Evolutionary conservation across 2,329 filamentous ascomycete species (phyloP).

Genomic region (Byssothecium circinans): DNA sequence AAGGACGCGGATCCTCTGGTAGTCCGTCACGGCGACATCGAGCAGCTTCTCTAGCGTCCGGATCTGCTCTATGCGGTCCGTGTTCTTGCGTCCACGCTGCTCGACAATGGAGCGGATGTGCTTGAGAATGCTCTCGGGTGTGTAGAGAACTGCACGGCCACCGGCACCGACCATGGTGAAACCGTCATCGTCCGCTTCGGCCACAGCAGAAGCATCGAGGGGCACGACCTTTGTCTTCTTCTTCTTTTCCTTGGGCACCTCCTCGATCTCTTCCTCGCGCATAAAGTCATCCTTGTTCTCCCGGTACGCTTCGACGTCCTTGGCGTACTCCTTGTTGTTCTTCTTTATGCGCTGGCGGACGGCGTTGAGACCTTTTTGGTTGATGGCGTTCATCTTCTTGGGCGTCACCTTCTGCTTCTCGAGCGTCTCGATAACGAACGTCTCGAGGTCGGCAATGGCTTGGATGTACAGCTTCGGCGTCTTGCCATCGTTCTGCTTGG

Average conservation of each 20-base stretch:
- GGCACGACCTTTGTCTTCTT: conserved; percentile 54
- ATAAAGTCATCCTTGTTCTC: conserved; percentile 85
- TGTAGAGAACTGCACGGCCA: conserved; percentile 87
- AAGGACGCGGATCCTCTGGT: conserved; percentile 91
- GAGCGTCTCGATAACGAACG: conserved; percentile 85
- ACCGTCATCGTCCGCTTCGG: conserved; percentile 73
- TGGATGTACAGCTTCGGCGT: conserved; percentile 91
- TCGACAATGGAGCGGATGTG: conserved; percentile 91
- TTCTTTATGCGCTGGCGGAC: conserved; percentile 99
- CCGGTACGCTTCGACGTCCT: conserved; percentile 84
- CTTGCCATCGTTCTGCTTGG: conserved; percentile 66
- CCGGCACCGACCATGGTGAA: conserved; percentile 88
- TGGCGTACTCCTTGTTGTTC: conserved; percentile 92
- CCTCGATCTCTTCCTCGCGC: conserved; percentile 80
- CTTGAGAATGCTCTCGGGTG: conserved; percentile 97
- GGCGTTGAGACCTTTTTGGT: conserved; percentile 89
- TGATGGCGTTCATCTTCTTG: conserved; percentile 99
- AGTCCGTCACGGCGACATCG: conserved; percentile 86
- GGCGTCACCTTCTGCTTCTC: conserved; percentile 93
- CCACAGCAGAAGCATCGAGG: conserved; percentile 53
- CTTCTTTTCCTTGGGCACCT: conserved; percentile 49
- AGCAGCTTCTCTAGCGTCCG: conserved; percentile 94
- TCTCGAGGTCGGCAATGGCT: conserved; percentile 89
- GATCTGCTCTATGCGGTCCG: conserved; percentile 92
- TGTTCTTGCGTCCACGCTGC: conserved; percentile 98